Evolutionary conservation across 2,329 filamentous ascomycete genomes (phyloP).

Genomic region (Curvularia spicifera): DNA sequence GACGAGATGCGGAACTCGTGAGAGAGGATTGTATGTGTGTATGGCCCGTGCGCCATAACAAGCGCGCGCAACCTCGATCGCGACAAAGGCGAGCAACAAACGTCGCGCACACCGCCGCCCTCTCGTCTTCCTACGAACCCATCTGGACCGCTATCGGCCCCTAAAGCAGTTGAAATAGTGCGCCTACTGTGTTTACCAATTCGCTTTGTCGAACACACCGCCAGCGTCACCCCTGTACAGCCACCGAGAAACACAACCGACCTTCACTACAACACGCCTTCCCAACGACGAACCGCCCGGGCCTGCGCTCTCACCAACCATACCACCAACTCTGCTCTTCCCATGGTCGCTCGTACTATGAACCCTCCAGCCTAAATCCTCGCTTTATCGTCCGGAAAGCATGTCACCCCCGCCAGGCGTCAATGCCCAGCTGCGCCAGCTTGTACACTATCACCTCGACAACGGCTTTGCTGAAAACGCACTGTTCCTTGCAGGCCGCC

Average conservation of each 20-base stretch:
- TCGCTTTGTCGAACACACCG: slow-evolving; percentile 45
- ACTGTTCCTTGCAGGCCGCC: slow-evolving; percentile 88
- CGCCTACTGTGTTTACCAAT: slow-evolving; percentile 43
- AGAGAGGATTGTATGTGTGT: slow-evolving; percentile 8
- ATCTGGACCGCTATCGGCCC: slow-evolving; percentile 11
- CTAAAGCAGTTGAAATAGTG: slow-evolving; percentile 16
- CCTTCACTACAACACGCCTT: slow-evolving; percentile 15
- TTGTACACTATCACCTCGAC: slow-evolving; percentile 80
- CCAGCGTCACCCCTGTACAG: slow-evolving; percentile 11
- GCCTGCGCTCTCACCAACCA: slow-evolving; percentile 7
- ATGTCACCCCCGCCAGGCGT: slow-evolving; percentile 66
- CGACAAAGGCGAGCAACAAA: slow-evolving; percentile 10
- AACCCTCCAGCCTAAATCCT: slow-evolving; percentile 13
- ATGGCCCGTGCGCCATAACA: slow-evolving; percentile 8
- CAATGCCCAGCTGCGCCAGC: slow-evolving; percentile 66
- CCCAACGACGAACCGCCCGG: slow-evolving; percentile 13
- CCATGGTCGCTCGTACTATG: slow-evolving; percentile 9
- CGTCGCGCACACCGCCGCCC: slow-evolving; percentile 8
- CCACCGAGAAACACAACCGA: slow-evolving; percentile 28
- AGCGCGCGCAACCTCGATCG: slow-evolving; percentile 11
- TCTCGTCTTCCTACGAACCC: neutral
- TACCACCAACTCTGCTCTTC: slow-evolving; percentile 1
- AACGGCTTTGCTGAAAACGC: slow-evolving; percentile 89
- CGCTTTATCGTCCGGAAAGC: slow-evolving; percentile 22
- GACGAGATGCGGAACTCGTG: neutral